Conservation (phyloP, 2,329 filamentous ascomycete genomes). For the Coniosporium tulheliwenetii region DNA sequence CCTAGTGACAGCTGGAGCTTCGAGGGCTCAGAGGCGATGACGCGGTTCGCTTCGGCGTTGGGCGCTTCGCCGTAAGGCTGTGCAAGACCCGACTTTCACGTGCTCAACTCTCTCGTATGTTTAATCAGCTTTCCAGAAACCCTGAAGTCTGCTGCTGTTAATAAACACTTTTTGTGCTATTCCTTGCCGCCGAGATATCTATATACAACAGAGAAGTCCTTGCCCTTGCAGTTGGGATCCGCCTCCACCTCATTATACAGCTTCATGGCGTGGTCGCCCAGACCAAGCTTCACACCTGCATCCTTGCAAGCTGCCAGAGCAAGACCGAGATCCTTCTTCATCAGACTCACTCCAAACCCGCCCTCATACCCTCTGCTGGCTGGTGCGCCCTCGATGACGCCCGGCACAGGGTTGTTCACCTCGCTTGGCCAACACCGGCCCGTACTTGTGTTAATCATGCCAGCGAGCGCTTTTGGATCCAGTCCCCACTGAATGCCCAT, state of each 20-base stretch:
- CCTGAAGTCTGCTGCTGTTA: too few species aligned
- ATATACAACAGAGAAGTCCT: slow-evolving; percentile 35
- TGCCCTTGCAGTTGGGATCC: slow-evolving; percentile 28
- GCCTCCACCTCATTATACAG: slow-evolving; percentile 29
- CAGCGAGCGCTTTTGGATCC: slow-evolving; percentile 52
- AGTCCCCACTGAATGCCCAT: slow-evolving; percentile 48
- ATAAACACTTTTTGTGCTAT: not conserved
- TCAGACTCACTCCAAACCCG: slow-evolving; percentile 33
- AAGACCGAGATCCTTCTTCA: slow-evolving; percentile 33
- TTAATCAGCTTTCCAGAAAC: too few species aligned
- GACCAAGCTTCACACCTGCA: slow-evolving; percentile 24
- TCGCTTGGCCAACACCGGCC: slow-evolving; percentile 95
- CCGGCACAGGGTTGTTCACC: slow-evolving; percentile 85
- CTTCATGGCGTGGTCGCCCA: slow-evolving; percentile 28
- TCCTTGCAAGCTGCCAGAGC: slow-evolving; percentile 31
- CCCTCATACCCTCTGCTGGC: slow-evolving; percentile 53
- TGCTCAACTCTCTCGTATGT: too few species aligned
- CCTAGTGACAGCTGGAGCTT: too few species aligned
- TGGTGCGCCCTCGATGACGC: slow-evolving; percentile 63
- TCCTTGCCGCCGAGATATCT: slow-evolving; percentile 30
- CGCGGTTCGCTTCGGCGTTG: too few species aligned
- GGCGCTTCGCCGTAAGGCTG: too few species aligned
- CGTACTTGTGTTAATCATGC: slow-evolving; percentile 84
- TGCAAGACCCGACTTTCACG: too few species aligned
- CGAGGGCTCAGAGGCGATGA: too few species aligned